These are phyloP conservation scores for Oryza rufipogon DNA, from an alignment of 176 grass and related monocot species.

Conservation along the genomic window DNA sequence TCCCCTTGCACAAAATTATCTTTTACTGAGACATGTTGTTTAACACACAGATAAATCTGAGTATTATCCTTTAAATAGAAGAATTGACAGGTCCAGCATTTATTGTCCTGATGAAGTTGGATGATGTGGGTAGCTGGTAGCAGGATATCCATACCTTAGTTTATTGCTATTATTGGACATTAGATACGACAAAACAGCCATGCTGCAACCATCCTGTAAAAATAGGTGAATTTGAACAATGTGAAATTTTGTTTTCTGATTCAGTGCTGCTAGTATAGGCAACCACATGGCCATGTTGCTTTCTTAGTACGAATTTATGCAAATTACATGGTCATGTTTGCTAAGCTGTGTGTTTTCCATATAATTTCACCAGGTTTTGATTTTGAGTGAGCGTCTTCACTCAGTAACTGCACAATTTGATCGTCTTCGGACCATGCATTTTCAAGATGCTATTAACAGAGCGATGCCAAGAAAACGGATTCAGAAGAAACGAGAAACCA, in stretches of 20 bases:
- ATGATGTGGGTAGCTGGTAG: slow-evolving; percentile 1
- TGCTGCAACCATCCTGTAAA: neutral
- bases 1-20: neutral
- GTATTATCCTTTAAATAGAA: slow-evolving; percentile 5
- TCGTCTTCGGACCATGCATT: slow-evolving; percentile 72
- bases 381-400: slow-evolving; percentile 86
- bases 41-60: neutral
- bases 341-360: slow-evolving; percentile 5
- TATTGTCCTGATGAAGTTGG: neutral
- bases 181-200: neutral
- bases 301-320: neutral
- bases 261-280: neutral
- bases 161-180: neutral
- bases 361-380: slow-evolving; percentile 69
- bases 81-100: neutral
- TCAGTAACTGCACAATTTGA: slow-evolving; percentile 88
- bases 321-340: neutral
- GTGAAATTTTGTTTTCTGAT: slow-evolving; percentile 16
- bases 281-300: neutral
- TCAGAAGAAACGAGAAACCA: slow-evolving; percentile 58
- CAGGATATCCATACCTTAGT: neutral
- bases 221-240: slow-evolving; percentile 14
- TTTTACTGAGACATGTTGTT: neutral
- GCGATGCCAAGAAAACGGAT: slow-evolving; percentile 84
- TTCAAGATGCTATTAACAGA: slow-evolving; percentile 92